Evolutionary conservation across 2,329 filamentous ascomycete species (phyloP).

Genomic region (Curvularia hawaiiensis): DNA sequence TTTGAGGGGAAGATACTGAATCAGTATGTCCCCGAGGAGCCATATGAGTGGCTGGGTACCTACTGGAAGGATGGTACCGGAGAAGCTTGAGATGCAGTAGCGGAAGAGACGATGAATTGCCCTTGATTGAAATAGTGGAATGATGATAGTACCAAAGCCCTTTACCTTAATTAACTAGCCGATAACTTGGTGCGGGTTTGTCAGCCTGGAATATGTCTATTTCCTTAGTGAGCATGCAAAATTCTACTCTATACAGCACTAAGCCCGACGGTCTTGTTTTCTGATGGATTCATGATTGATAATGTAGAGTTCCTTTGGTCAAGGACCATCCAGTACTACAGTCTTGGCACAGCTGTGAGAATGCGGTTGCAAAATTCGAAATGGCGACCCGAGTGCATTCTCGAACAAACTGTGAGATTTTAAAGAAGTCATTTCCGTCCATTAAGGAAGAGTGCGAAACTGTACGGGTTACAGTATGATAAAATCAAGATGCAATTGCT

Average conservation of each 20-base stretch:
- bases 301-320: background rate
- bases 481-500: background rate
- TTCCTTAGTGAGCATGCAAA: background rate
- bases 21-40: conserved; percentile 26
- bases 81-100: background rate
- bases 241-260: too few relatives aligned
- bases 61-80: conserved; percentile 25
- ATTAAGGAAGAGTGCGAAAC: background rate
- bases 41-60: conserved; percentile 30
- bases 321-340: background rate
- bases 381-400: background rate
- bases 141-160: background rate
- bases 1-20: conserved; percentile 27
- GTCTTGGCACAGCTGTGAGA: background rate
- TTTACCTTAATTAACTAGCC: background rate
- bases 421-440: too few relatives aligned
- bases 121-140: background rate
- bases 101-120: background rate
- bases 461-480: background rate
- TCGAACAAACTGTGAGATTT: background rate
- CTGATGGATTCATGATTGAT: too few relatives aligned
- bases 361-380: too few relatives aligned
- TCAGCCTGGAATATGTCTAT: background rate
- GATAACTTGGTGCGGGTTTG: background rate
- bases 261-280: too few relatives aligned